Evolutionary conservation across 225 moss, liverwort and hornwort genomes (phyloP), one percentile per base, ranked within the genome.

Genomic region (Thuidium tamariscinum): DNA sequence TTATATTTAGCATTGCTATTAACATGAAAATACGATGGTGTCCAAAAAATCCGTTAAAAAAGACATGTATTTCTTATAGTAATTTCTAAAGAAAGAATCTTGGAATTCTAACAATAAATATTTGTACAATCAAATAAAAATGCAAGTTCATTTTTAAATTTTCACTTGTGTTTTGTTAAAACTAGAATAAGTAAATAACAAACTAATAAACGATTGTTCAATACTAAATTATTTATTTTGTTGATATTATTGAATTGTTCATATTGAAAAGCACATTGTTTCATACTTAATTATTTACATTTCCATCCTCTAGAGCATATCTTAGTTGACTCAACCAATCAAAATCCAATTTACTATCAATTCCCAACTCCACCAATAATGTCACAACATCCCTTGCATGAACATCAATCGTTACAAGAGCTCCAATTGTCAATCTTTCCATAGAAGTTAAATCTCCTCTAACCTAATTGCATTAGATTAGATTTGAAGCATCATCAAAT

Each of bases 331-430:
- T 95, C n/a, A 97, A 83, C 97, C 97, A 97, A 88, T 97, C 97
- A 83, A 97, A 97, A 88, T 96, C 95, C 60, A 89, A 56, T 85
- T 95, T 94, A 76, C 78, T 95, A 1, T 92, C 93, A 14, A 96
- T 93, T 59, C 93, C 90, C 80, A 94, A 76, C 34, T 94, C 92
- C 73, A 92, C 92, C 61, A 97, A 83, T 75, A 94, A 82, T 19
- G 95, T 94, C 6, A 95, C 94, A 61, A 96, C 97, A 84, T 97
- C 97, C 75, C 95, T 87, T n/a, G 95, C 97, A 87, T 97, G 97
- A 52, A 97, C 97, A 87, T 97, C 95, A 57, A 97, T 86, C 30
- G 93, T 93, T 54, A 95, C 92, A 61, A 97, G 90, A 70, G 97
- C 95, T 90, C 95, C 97, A 67, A 97, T 93, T 2, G 95, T 94